Evolutionary conservation across 169 alveolate species (phyloP).

Genomic region (Plasmodium coatneyi): DNA sequence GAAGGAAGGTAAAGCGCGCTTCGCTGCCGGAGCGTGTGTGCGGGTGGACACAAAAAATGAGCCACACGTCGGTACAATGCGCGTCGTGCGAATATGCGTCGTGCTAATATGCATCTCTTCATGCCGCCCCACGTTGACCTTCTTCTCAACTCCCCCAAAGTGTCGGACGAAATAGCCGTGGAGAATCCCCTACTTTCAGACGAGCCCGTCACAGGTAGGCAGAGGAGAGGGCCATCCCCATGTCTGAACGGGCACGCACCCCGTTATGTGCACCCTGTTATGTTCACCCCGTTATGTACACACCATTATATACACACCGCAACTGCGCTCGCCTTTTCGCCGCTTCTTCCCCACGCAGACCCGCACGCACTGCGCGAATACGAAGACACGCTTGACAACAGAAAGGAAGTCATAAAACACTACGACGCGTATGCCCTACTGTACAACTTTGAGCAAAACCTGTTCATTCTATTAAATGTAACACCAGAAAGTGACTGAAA

Average conservation of each 20-base stretch:
- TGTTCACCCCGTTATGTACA: background rate
- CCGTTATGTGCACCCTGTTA: background rate
- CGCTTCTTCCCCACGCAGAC: constrained; percentile 8
- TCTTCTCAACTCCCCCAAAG: background rate
- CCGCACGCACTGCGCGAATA: background rate
- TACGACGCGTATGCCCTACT: constrained; percentile 37
- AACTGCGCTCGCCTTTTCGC: background rate
- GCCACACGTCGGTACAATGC: background rate
- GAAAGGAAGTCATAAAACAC: background rate
- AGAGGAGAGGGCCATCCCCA: background rate
- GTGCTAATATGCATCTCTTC: background rate
- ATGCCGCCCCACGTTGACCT: background rate
- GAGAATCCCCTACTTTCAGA: constrained; percentile 33
- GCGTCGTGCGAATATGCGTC: too few species aligned
- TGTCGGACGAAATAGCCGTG: constrained; percentile 21
- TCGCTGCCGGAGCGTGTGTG: background rate
- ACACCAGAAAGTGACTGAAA: background rate
- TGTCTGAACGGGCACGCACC: background rate
- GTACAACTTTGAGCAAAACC: constrained; percentile 27
- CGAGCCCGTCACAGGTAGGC: constrained; percentile 4
- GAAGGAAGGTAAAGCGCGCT: constrained; percentile 11
- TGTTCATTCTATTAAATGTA: constrained; percentile 37
- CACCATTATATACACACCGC: background rate
- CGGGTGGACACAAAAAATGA: background rate
- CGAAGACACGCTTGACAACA: background rate